Evolutionary conservation across 169 alveolate genomes (phyloP), one percentile per base, ranked within the genome.

Genomic region (Besnoitia besnoiti): DNA sequence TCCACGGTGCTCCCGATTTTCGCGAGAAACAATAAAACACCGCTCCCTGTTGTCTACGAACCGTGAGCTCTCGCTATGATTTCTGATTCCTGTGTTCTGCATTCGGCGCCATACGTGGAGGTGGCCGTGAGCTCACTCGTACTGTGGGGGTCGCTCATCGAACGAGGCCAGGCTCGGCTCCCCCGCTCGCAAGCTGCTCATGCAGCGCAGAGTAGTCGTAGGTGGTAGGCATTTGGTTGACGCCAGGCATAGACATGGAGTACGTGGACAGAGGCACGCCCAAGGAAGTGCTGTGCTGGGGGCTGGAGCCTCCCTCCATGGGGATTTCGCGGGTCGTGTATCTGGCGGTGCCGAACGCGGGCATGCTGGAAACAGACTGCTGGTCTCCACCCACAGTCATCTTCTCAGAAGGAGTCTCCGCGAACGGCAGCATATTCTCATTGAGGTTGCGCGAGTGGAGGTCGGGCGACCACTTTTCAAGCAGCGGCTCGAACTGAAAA

Each of bases 391-490:
- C 46, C 33, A 10, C 73, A 5, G 73, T 21, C 0, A 33, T 21
- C 30, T 55, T 33, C 33, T 55, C 30, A 55, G 16, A 21, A 21
- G 59, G 62, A n/a, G 12, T 42, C 39, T n/a, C n/a, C 35, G 49
- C n/a, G 47, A 55, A 30, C 8, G 94, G 91, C 49, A 96, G 94
- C 80, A 96, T 95, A 87, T 96, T 97, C 37, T 97, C 98, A 89
- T 96, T 96, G 33, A 97, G 95, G 79, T 96, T 97, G 85, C 98
- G 95, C 84, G 97, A 94, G 94, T 97, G 98, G 55, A 97, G 95
- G 39, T 96, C 96, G 0, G 98, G 98, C 27, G 98, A 93, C 97
- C 97, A 96, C 89, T 95, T 93, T 89, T 96, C 98, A 76, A 96
- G 93, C 90, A 96, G 92, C 14, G 98, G 98, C 94, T 97, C 98